Base-by-base conservation (phyloP, 176 grass and related monocot genomes). In the Musa itinerans region DNA sequence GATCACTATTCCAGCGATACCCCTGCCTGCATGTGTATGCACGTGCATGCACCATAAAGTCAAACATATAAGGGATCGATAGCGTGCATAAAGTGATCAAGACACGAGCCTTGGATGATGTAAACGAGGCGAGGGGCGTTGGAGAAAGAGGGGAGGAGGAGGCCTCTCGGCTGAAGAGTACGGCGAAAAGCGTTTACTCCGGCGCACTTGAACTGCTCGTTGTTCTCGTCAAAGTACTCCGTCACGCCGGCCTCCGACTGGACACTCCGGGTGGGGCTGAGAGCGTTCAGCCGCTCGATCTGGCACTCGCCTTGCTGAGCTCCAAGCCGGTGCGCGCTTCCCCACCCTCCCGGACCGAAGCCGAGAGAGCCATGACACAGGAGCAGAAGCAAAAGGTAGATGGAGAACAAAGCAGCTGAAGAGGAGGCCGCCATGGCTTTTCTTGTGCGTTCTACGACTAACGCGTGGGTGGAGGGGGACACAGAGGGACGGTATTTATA, bases 201-300 rank as follows among this genome's bases (percentile, higher is more conserved):
- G 23, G 68, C 63, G 54, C 84, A 86, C 14, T 43, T 19, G 14
- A 86, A 69, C 75, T 75, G 65, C 24, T 79, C 75, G 23, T 54
- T 82, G 10, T 10, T 63, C 80, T 78, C 34, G 24, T 86, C 79
- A 53, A 69, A 86, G 69, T 82, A 74, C 57, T 86, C 84, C 0
- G 84, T 86, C 19, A 86, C 10, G 20, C 84, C 80, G 9, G 75
- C 84, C 74, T 86, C 84, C 2, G 84, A 86, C 11, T 23, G 68
- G 24, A 86, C 52, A 19, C 59, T 29, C 19, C 50, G 21, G 48
- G 11, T 19, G 15, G 76, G 76, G 19, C 54, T 49, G 7, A 78
- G 63, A 21, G 63, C 76, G 49, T 53, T 50, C 0, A 78, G 62
- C 13, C 50, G 50, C 14, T 78, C 63, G 14, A 78, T 17, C 8